Conservation (phyloP, 352 stramenopile species). For the Pseudoperonospora humuli region DNA sequence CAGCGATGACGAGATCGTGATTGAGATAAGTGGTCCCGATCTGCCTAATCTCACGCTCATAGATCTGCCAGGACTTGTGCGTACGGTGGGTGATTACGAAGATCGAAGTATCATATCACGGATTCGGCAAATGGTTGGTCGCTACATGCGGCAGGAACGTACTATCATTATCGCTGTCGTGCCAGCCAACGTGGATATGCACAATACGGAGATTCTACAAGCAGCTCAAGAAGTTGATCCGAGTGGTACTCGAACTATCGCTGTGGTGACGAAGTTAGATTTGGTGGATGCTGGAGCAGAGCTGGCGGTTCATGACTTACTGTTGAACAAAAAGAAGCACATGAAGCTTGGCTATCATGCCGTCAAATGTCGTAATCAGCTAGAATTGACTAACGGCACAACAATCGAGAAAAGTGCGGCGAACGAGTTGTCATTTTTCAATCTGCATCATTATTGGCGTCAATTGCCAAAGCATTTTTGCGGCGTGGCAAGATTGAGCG, state of each 20-base stretch:
- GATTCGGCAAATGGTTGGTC: constrained; percentile 63
- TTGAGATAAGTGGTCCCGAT: constrained; percentile 47
- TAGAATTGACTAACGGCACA: constrained; percentile 43
- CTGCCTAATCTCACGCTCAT: constrained; percentile 77
- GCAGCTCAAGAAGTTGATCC: constrained; percentile 60
- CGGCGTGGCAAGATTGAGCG: constrained; percentile 28
- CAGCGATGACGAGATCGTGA: constrained; percentile 72
- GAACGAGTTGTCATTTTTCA: constrained; percentile 55
- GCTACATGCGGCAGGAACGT: constrained; percentile 61
- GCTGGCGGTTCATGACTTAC: constrained; percentile 51
- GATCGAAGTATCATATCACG: constrained; percentile 55
- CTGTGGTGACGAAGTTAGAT: constrained; percentile 86
- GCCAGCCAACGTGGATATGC: constrained; percentile 78
- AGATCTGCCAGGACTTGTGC: constrained; percentile 73
- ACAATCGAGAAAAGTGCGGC: constrained; percentile 43
- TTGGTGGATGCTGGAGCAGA: constrained; percentile 80
- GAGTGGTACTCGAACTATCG: constrained; percentile 64
- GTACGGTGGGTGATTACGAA: constrained; percentile 56
- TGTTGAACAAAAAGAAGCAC: constrained; percentile 67
- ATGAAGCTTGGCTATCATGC: constrained; percentile 75
- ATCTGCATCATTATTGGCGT: constrained; percentile 38
- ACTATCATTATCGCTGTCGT: constrained; percentile 85
- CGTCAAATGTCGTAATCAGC: constrained; percentile 79
- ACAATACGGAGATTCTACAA: constrained; percentile 79
- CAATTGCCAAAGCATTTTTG: constrained; percentile 22